Evolutionary conservation across 352 stramenopile species (phyloP), one percentile per base, ranked within the genome.

Genomic region (Saprolegnia diclina): DNA sequence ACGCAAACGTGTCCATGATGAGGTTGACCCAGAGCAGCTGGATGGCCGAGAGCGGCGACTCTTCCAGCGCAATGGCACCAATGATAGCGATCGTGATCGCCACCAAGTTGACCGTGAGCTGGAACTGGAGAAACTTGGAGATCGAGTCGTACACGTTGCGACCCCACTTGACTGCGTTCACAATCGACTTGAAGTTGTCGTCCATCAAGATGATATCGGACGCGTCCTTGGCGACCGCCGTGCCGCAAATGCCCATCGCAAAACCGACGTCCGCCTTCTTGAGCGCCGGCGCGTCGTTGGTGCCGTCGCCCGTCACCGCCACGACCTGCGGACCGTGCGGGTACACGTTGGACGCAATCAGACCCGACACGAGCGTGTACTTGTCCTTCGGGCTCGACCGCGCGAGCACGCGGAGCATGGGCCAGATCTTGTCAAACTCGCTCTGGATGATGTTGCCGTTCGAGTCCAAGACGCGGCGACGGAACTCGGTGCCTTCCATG

Each of bases 151-250:
- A 97, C 4, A 98, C 88, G 57, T 88, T 94, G 38, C 94, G 75
- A n/a, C 92, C 92, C 90, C 89, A 97, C 65, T 96, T 83, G 54
- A 97, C 85, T 35, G 90, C 90, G 66, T 89, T 90, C 21, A 98
- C 94, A 76, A 98, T 98, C 0, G 90, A 97, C 13, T 90, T 90
- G 73, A 98, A 98, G 70, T 97, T 96, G 74, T 98, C 95, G 77
- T 98, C 93, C 78, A 97, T 88, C 52, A 97, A 81, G 50, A 98
- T 91, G 71, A 98, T 98, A 72, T 98, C 95, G 40, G 87, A 92
- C 13, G 94, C 95, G 68, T 97, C 88, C 75, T 97, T 96, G 4
- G 91, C 90, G 6, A 97, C 89, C 4, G 52, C 83, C 48, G 85
- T 96, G 69, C 89, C 89, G 48, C 76, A 82, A 18, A 94, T 73